Conservation (phyloP, 2,329 filamentous ascomycete genomes). For the Dothistroma septosporum region DNA sequence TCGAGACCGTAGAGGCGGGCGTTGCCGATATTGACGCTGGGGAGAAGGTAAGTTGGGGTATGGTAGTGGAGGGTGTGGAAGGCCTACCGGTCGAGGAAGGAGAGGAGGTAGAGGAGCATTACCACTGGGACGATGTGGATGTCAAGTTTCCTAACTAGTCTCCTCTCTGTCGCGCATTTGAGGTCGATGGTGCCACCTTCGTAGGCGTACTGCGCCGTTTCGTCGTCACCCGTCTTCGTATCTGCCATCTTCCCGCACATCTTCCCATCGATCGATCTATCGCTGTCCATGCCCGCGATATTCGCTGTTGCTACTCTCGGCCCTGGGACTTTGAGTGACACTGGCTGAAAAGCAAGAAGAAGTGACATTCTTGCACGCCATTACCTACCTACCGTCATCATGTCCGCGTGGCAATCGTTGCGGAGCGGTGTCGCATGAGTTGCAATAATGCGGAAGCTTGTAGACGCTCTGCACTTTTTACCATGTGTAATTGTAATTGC, state of each 20-base stretch:
- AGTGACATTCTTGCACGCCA: neutral
- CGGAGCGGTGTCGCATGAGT: neutral
- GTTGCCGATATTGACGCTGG: slow-evolving; percentile 46
- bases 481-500: neutral
- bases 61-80: too few species aligned
- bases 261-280: neutral
- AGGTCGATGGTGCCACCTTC: slow-evolving; percentile 31
- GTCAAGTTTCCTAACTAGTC: slow-evolving; percentile 63
- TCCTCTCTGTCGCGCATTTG: slow-evolving; percentile 46
- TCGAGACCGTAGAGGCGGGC: slow-evolving; percentile 62
- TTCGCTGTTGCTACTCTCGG: neutral
- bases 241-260: neutral
- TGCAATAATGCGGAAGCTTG: neutral
- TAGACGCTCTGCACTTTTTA: neutral
- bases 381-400: neutral
- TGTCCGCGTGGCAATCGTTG: neutral
- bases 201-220: neutral
- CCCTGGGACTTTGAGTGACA: neutral
- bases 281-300: neutral
- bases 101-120: slow-evolving; percentile 68
- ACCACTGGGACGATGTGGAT: slow-evolving; percentile 60
- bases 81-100: slow-evolving; percentile 61
- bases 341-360: neutral
- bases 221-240: neutral
- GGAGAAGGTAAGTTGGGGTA: too few species aligned